These are phyloP conservation scores for Drosera spatulata DNA, from an alignment of 179 eudicot species.

Conservation along the genomic window DNA sequence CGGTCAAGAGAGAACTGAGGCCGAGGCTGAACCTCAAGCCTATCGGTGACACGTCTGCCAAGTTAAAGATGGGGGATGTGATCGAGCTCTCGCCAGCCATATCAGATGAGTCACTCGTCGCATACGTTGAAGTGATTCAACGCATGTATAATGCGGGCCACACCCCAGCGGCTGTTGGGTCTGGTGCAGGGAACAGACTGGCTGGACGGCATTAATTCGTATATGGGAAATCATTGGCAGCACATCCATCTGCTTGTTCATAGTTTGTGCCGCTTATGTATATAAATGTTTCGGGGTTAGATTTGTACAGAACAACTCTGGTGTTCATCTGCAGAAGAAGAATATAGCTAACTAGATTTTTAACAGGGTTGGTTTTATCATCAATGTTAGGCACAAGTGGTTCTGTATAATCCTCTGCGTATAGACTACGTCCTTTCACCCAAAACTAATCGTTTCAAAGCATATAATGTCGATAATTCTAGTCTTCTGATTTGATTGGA, in stretches of 20 bases:
- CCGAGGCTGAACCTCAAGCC: conserved; percentile 72
- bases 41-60: conserved; percentile 52
- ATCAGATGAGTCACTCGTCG: conserved; percentile 64
- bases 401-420: no score
- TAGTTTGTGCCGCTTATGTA: conserved; percentile 12
- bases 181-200: conserved; percentile 26
- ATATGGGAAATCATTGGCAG: not conserved
- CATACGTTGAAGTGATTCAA: conserved; percentile 84
- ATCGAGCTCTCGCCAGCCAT: conserved; percentile 77
- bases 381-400: no score
- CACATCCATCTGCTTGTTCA: not conserved
- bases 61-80: conserved; percentile 88
- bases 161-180: conserved; percentile 11
- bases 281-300: conserved; percentile 8
- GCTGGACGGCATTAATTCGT: conserved; percentile 4
- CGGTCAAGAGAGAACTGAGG: conserved; percentile 61
- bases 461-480: no score
- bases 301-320: conserved; percentile 16
- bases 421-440: no score
- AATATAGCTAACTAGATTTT: conserved; percentile 7
- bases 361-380: no score
- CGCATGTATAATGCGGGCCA: conserved; percentile 78
- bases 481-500: no score
- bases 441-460: no score
- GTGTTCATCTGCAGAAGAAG: conserved; percentile 8